A percentile compares a stretch with the other conserved stretches of the same genome.
Evolutionary conservation across 768 basidiomycete species (phyloP).

Genomic region (Lactarius pseudohatsudake): DNA sequence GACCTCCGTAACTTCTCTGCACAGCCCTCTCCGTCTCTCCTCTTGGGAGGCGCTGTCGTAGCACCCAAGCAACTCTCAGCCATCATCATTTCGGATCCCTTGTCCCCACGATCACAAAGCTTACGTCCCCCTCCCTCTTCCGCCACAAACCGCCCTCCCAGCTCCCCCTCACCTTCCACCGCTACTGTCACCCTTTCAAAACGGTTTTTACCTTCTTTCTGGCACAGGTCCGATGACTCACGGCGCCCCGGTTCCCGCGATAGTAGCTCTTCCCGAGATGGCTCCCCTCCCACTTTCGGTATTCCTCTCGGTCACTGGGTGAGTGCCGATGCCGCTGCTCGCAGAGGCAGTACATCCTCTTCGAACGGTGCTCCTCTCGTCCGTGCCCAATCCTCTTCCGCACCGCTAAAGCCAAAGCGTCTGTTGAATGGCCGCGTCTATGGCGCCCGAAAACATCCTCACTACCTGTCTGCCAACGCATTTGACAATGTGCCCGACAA

Average conservation of each 20-base stretch:
- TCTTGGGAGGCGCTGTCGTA: slow-evolving; percentile 22
- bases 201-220: slow-evolving; percentile 27
- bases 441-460: slow-evolving; percentile 41
- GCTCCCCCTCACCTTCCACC: slow-evolving; percentile 21
- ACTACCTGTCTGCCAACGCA: slow-evolving; percentile 34
- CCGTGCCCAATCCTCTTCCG: slow-evolving; percentile 2
- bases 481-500: slow-evolving; percentile 54
- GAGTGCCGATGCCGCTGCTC: slow-evolving; percentile 10
- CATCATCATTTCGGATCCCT: background rate
- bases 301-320: slow-evolving; percentile 21
- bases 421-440: slow-evolving; percentile 87
- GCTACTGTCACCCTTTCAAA: slow-evolving; percentile 23
- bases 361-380: slow-evolving; percentile 2
- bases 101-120: background rate
- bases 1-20: slow-evolving; percentile 29
- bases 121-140: background rate
- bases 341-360: background rate
- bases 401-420: slow-evolving; percentile 32
- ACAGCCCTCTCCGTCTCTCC: slow-evolving; percentile 23
- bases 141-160: slow-evolving; percentile 4
- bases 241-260: slow-evolving; percentile 56
- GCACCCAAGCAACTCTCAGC: slow-evolving; percentile 8
- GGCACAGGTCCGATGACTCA: slow-evolving; percentile 39
- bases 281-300: slow-evolving; percentile 12
- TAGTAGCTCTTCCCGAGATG: slow-evolving; percentile 53